These are phyloP conservation scores for Leccinum aurantiacum DNA, from an alignment of 768 basidiomycete genomes.

Conservation along the genomic window DNA sequence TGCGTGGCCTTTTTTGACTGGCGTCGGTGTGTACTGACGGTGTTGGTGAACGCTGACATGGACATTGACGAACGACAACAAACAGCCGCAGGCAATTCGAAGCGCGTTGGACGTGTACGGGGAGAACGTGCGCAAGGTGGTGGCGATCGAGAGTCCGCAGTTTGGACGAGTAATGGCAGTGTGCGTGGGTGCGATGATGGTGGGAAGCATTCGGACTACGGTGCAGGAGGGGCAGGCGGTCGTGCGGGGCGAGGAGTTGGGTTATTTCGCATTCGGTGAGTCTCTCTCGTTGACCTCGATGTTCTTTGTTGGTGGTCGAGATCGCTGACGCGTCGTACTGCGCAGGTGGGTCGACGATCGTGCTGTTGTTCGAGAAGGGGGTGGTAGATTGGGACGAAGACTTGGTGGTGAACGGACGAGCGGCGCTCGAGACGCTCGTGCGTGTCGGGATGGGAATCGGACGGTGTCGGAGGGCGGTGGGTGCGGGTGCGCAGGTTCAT, in stretches of 20 bases:
- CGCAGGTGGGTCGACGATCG: conserved; percentile 88
- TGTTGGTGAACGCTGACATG: not conserved
- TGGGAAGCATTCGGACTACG: conserved; percentile 84
- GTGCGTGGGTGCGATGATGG: conserved; percentile 95
- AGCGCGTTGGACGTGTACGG: conserved; percentile 90
- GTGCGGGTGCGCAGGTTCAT: not conserved
- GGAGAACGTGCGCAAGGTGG: conserved; percentile 90
- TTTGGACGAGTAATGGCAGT: conserved; percentile 94
- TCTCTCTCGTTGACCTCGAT: conserved; percentile 11
- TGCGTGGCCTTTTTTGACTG: conserved; percentile 43
- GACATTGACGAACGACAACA: not conserved
- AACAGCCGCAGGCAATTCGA: conserved; percentile 88
- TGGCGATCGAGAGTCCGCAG: conserved; percentile 84
- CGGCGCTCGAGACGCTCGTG: conserved; percentile 87
- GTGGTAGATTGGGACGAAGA: conserved; percentile 91
- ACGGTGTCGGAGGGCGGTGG: conserved; percentile 23
- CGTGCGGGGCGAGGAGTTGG: conserved; percentile 84
- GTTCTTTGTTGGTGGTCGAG: not conserved
- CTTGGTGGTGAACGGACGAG: conserved; percentile 76
- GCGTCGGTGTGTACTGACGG: not conserved
- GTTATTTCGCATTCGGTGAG: conserved; percentile 93
- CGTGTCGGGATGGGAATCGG: conserved; percentile 89
- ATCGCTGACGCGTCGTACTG: not conserved
- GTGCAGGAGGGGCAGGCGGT: conserved; percentile 83
- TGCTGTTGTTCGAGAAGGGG: conserved; percentile 85